These are phyloP conservation scores for Fusarium fujikuroi DNA, from an alignment of 2,329 filamentous ascomycete genomes.

Conservation along the genomic window DNA sequence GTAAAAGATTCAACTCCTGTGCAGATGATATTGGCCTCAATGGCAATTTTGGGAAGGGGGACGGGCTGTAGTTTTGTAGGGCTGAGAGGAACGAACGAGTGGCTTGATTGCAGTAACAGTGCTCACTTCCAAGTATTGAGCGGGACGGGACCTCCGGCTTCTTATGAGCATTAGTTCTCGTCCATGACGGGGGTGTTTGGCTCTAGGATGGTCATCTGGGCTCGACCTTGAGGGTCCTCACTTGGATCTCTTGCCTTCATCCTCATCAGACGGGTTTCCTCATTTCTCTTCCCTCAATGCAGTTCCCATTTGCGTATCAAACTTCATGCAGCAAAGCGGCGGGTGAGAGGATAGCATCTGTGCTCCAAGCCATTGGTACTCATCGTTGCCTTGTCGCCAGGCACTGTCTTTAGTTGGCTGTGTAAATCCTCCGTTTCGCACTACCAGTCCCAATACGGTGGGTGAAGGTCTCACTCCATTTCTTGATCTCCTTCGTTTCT, in stretches of 20 bases:
- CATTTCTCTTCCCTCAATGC: slow-evolving; percentile 37
- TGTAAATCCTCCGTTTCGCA: slow-evolving; percentile 17
- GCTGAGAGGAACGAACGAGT: slow-evolving; percentile 32
- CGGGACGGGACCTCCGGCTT: slow-evolving; percentile 40
- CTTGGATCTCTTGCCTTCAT: slow-evolving; percentile 9
- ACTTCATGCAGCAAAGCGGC: slow-evolving; percentile 21
- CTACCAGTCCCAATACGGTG: slow-evolving; percentile 20
- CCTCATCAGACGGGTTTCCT: slow-evolving; percentile 29
- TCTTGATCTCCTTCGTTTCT: slow-evolving; percentile 40
- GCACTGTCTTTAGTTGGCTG: slow-evolving; percentile 36
- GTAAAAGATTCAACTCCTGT: not conserved
- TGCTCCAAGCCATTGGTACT: slow-evolving; percentile 25
- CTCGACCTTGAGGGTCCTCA: slow-evolving; percentile 11
- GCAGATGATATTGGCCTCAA: slow-evolving; percentile 1
- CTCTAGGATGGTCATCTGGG: slow-evolving; percentile 9
- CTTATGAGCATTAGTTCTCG: slow-evolving; percentile 33
- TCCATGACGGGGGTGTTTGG: slow-evolving; percentile 14
- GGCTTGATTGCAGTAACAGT: slow-evolving; percentile 11
- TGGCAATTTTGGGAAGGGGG: not conserved
- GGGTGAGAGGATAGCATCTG: slow-evolving; percentile 2
- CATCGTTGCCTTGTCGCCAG: slow-evolving; percentile 15
- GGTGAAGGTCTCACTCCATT: slow-evolving; percentile 26
- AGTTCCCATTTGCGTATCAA: slow-evolving; percentile 21
- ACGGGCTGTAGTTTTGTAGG: slow-evolving; percentile 33
- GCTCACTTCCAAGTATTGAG: slow-evolving; percentile 19